Evolutionary conservation across 2,329 filamentous ascomycete species (phyloP).

Genomic region (Pseudophaeomoniella oleicola): DNA sequence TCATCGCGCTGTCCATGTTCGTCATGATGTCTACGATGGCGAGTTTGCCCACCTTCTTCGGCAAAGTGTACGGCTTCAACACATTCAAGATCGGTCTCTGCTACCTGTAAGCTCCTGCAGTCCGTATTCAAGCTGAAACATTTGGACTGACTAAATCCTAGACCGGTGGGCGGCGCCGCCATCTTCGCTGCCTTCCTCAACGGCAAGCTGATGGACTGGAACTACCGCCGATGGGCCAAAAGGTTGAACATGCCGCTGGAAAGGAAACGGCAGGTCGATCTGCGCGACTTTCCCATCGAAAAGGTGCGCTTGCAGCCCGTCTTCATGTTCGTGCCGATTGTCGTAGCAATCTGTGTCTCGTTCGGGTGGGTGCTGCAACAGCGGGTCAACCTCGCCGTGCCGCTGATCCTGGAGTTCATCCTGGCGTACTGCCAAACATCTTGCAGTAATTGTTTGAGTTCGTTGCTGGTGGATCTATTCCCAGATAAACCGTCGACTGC

Average conservation of each 20-base stretch:
- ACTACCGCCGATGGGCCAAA: conserved; percentile 3
- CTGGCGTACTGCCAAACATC: conserved; percentile 6
- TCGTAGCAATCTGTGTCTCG: conserved; percentile 1
- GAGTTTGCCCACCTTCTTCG: conserved; percentile 30
- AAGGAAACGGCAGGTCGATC: conserved; percentile 3
- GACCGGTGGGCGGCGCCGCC: conserved; percentile 13
- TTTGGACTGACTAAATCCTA: conserved; percentile 17
- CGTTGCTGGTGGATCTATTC: conserved; percentile 7
- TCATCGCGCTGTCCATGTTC: conserved; percentile 29
- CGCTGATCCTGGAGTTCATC: conserved; percentile 11
- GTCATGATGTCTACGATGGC: conserved; percentile 33
- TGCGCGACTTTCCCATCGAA: conserved; percentile 6
- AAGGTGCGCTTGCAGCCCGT: conserved; percentile 5
- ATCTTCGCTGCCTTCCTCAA: conserved; percentile 13
- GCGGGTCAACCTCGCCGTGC: conserved; percentile 18
- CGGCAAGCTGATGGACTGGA: conserved; percentile 9
- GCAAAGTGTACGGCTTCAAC: conserved; percentile 30
- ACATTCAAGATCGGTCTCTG: conserved; percentile 30
- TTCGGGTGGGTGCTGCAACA: conserved; percentile 13
- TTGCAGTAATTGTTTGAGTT: too few species aligned
- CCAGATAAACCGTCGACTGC: conserved; percentile 15
- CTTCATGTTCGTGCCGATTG: conserved; percentile 5
- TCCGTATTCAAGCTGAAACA: too few species aligned
- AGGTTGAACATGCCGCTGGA: conserved; percentile 3
- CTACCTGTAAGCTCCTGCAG: too few species aligned